Evolutionary conservation across 2,329 filamentous ascomycete species (phyloP).

Genomic region (Fusarium mangiferae): DNA sequence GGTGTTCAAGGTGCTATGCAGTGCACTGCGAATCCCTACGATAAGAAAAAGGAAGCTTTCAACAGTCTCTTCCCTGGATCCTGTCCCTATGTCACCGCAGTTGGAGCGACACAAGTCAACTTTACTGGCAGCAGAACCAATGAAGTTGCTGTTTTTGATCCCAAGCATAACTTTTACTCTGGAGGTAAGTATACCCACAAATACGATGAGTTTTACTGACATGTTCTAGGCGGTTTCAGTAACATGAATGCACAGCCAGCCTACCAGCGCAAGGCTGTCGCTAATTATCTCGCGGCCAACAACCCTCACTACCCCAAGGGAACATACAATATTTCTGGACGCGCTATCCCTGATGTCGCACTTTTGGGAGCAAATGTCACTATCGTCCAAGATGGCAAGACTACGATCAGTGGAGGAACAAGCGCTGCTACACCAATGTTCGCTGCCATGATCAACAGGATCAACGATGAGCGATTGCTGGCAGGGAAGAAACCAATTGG

Average conservation of each 20-base stretch:
- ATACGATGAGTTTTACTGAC: background rate
- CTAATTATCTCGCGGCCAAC: background rate
- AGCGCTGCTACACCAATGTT: background rate
- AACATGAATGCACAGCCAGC: background rate
- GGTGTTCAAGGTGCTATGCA: background rate
- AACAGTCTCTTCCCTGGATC: background rate
- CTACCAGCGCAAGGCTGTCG: background rate
- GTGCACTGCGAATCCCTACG: background rate
- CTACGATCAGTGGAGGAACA: background rate
- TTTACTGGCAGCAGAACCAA: background rate
- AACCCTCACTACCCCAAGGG: conserved; percentile 1
- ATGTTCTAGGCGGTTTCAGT: background rate
- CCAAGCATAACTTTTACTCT: conserved; percentile 9
- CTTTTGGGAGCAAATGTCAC: background rate
- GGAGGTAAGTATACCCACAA: background rate
- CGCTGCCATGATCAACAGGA: background rate
- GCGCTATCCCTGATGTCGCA: background rate
- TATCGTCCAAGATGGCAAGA: background rate
- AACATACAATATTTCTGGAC: background rate
- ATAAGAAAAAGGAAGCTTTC: background rate
- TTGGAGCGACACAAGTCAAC: conserved; percentile 3
- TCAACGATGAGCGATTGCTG: background rate
- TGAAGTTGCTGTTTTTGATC: background rate
- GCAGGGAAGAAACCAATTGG: background rate
- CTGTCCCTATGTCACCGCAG: background rate